Percentiles rank a stretch among this genome's conserved stretches.
Evolutionary conservation across 78 protist genomes (phyloP).

Genomic region (Cavenderia fasciculata): DNA sequence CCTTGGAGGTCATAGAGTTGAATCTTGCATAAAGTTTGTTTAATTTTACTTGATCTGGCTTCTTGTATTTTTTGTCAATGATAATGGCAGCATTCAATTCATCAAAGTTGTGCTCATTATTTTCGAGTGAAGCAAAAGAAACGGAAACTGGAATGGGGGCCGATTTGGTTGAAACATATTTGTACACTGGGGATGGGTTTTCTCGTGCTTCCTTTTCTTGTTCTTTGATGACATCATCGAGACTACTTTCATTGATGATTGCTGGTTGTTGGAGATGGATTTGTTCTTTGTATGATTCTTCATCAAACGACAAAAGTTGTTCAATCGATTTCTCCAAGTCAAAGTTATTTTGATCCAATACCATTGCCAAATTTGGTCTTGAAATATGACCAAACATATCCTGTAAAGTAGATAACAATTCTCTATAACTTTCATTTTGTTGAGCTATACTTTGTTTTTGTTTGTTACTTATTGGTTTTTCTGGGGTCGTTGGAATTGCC

Average conservation of each 20-base stretch:
- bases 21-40: no score
- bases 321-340: slow-evolving; percentile 2
- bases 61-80: background rate
- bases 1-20: background rate
- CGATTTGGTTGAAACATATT: slow-evolving; percentile 2
- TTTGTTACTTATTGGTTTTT: background rate
- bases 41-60: no score
- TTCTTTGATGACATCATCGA: slow-evolving; percentile 19
- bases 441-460: no score
- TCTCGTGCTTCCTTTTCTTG: background rate
- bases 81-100: slow-evolving; percentile 1
- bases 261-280: background rate
- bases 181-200: background rate
- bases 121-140: no score
- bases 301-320: background rate
- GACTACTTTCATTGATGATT: background rate
- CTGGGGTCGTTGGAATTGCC: background rate
- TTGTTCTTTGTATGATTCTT: background rate
- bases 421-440: background rate
- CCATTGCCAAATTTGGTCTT: background rate
- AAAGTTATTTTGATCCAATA: background rate
- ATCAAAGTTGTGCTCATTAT: background rate
- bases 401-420: background rate
- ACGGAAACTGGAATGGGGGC: no score
- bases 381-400: background rate